These are phyloP conservation scores for Epichloe coenophiala DNA, from an alignment of 2,329 filamentous ascomycete genomes.

Conservation along the genomic window DNA sequence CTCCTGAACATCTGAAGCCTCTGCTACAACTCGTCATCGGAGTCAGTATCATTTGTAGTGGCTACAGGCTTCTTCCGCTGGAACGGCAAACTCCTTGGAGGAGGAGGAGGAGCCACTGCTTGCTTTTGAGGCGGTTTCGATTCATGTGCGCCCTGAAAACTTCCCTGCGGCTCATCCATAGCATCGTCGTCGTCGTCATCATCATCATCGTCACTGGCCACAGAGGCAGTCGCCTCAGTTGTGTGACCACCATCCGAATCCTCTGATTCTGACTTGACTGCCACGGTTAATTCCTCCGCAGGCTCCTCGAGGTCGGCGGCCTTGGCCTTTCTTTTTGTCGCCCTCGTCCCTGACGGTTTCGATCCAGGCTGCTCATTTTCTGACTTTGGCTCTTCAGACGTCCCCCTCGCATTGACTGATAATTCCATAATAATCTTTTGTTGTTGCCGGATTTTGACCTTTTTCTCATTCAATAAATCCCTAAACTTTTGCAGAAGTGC, in stretches of 20 bases:
- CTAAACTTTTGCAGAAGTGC: constrained; percentile 58
- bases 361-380: constrained; percentile 12
- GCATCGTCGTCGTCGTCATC: constrained; percentile 8
- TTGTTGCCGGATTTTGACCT: constrained; percentile 64
- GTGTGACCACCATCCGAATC: constrained; percentile 27
- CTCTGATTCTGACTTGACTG: constrained; percentile 20
- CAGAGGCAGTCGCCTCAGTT: constrained; percentile 27
- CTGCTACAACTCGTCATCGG: constrained; percentile 38
- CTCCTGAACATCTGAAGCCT: not conserved
- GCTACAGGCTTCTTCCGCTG: constrained; percentile 18
- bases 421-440: constrained; percentile 42
- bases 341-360: constrained; percentile 24
- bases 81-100: constrained; percentile 32
- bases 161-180: not conserved
- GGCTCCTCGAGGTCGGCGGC: constrained; percentile 29
- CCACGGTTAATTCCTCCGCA: constrained; percentile 32
- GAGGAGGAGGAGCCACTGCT: constrained; percentile 21
- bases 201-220: constrained; percentile 28
- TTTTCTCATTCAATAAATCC: constrained; percentile 63
- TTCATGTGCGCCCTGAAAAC: not conserved
- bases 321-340: constrained; percentile 35
- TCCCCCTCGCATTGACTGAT: constrained; percentile 16
- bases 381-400: constrained; percentile 14
- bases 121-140: constrained; percentile 10
- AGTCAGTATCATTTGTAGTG: constrained; percentile 34